Percentiles rank a stretch among this genome's conserved stretches.
phyloP scores from a whole-genome alignment of 2,329 filamentous ascomycete genomes.

The Aspergillus sp. region DNA sequence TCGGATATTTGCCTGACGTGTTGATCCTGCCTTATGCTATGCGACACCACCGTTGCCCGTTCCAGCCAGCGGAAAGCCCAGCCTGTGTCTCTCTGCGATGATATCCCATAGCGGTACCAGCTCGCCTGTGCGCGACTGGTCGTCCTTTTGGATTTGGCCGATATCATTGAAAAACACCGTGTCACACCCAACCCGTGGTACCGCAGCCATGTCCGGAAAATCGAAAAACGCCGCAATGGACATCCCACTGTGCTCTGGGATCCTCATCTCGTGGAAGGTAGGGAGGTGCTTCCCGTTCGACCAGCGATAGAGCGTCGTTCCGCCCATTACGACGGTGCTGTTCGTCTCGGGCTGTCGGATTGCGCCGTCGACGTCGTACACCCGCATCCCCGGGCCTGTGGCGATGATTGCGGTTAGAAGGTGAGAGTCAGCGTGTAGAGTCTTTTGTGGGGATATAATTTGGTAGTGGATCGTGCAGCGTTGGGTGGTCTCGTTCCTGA shows the following conservation, averaged over 20 bases:
- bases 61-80: background rate
- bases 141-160: background rate
- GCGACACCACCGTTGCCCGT: too few relatives aligned
- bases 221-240: background rate
- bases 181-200: background rate
- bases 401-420: background rate
- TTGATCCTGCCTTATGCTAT: too few relatives aligned
- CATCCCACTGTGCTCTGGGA: background rate
- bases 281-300: constrained; percentile 1
- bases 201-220: background rate
- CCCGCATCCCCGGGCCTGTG: background rate
- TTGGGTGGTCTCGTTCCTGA: background rate
- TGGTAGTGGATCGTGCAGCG: background rate
- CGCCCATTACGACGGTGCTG: background rate
- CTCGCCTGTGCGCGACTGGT: background rate
- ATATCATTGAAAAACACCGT: constrained; percentile 1
- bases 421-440: background rate
- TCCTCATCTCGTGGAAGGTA: background rate
- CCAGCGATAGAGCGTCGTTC: background rate
- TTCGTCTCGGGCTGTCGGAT: background rate
- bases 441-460: too few relatives aligned
- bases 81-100: background rate
- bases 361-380: background rate
- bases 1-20: too few relatives aligned
- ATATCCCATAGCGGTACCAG: background rate